Evolutionary conservation across 805 yeast genomes (phyloP).

Genomic region (Pichia membranifaciens): DNA sequence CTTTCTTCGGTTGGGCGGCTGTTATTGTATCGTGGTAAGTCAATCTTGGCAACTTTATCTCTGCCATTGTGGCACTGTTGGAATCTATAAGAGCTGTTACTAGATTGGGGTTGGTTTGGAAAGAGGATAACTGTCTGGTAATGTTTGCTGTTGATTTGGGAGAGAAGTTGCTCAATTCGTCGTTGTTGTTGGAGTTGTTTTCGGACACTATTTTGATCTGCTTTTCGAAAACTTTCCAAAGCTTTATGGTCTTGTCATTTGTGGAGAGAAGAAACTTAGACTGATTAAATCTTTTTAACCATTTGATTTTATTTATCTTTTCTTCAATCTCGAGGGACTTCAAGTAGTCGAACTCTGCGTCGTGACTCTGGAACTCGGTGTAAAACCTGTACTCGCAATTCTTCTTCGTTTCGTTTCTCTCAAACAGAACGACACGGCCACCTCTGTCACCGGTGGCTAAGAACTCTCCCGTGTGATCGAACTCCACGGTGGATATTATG

Average conservation of each 20-base stretch:
- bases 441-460: conserved; percentile 98
- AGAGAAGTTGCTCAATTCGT: conserved; percentile 1
- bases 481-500: conserved; percentile 94
- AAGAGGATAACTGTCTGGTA: conserved; percentile 23
- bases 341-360: conserved; percentile 95
- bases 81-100: conserved; percentile 8
- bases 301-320: conserved; percentile 93
- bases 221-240: conserved; percentile 94
- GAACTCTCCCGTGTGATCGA: conserved; percentile 90
- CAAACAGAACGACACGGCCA: conserved; percentile 94
- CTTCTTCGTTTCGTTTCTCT: conserved; percentile 69
- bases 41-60: conserved; percentile 74
- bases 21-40: conserved; percentile 93
- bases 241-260: conserved; percentile 95
- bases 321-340: conserved; percentile 96
- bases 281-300: conserved; percentile 85
- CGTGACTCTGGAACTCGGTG: conserved; percentile 97
- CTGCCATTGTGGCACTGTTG: conserved; percentile 22
- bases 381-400: conserved; percentile 91
- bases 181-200: conserved; percentile 61
- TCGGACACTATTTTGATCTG: conserved; percentile 88
- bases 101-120: conserved; percentile 23
- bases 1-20: conserved; percentile 88
- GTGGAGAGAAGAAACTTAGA: conserved; percentile 89
- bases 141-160: conserved; percentile 14